Base-by-base conservation (phyloP, 1,139 yeast species). In the Hyphopichia buzzinii region DNA sequence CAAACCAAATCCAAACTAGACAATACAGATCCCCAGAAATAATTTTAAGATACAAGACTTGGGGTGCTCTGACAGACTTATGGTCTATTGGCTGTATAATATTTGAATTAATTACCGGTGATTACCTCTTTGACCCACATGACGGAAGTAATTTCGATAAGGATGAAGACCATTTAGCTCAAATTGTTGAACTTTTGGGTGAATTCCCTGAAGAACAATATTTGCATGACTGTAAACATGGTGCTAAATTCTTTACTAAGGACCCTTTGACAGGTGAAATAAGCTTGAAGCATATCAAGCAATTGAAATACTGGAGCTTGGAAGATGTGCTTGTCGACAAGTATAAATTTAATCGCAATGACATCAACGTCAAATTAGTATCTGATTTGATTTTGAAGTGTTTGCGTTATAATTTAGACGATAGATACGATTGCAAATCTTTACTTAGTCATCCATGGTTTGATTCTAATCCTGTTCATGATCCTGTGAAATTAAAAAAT, bases 81-180 rank as follows among this genome's bases (percentile, higher is more conserved):
- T 87, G 96, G 96, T 81, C 90, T 26, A 66, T 81, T 55, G 95
- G 90, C 0, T 87, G 96, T 62, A 69, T 88, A 49, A 65, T 83
- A 4, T 87, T 87, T 56, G 96, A 87, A 60, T 68, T 87, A 28
- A 62, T 87, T 36, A 86, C 96, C 3, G 95, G 95, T 4, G 95
- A 88, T 57, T 87, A 82, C 51, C 60, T 87, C 35, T 88, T 87
- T 59, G 94, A 86, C 54, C 95, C 96, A 8, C 84, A 79, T 39
- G 74, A 73, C 37, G 88, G 89, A 7, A 64, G 66, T 36, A 52
- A 58, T 12, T 86, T 82, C 53, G 62, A 73, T 40, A 84, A 84
- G 54, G 89, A 85, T 55, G 96, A 87, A 48, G 95, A 87, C 57
- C 96, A 87, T 57, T 59, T 87, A 46, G 95, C 95, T 0, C 95